A percentile compares a stretch with the other conserved stretches of the same genome.
phyloP scores from a whole-genome alignment of 2,329 filamentous ascomycete genomes.

The Nemania abortiva region DNA sequence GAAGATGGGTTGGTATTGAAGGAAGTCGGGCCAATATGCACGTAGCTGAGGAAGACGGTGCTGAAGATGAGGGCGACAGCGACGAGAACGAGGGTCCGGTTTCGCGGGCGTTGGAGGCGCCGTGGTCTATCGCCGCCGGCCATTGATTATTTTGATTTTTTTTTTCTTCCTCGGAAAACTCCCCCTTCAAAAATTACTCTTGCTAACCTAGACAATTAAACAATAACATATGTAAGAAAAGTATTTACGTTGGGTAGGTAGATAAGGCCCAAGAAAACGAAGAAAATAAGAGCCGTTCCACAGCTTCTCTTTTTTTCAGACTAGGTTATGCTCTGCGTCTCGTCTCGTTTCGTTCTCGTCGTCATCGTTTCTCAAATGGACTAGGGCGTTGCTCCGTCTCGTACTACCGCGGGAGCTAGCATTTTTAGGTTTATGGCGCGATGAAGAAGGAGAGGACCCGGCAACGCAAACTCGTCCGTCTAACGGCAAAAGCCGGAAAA shows the following conservation, averaged over 20 bases:
- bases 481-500: background rate
- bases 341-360: background rate
- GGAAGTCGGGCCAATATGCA: constrained; percentile 13
- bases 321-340: background rate
- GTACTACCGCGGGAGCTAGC: background rate
- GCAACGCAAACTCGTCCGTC: background rate
- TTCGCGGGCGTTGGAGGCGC: constrained; percentile 23
- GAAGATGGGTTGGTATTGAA: constrained; percentile 1
- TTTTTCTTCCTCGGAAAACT: background rate
- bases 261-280: background rate
- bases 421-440: background rate
- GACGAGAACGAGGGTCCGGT: constrained; percentile 18
- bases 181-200: too few species aligned
- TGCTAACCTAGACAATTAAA: background rate
- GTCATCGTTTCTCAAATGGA: background rate
- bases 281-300: background rate
- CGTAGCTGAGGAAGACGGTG: constrained; percentile 23
- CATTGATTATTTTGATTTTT: constrained; percentile 20
- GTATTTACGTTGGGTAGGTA: too few species aligned
- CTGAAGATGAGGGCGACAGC: constrained; percentile 25
- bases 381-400: background rate
- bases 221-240: background rate
- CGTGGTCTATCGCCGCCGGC: constrained; percentile 9
- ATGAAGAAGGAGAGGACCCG: too few species aligned
- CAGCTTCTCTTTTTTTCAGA: background rate